Base-by-base conservation (phyloP, 306 rosid species). In the Hippophae rhamnoides region DNA sequence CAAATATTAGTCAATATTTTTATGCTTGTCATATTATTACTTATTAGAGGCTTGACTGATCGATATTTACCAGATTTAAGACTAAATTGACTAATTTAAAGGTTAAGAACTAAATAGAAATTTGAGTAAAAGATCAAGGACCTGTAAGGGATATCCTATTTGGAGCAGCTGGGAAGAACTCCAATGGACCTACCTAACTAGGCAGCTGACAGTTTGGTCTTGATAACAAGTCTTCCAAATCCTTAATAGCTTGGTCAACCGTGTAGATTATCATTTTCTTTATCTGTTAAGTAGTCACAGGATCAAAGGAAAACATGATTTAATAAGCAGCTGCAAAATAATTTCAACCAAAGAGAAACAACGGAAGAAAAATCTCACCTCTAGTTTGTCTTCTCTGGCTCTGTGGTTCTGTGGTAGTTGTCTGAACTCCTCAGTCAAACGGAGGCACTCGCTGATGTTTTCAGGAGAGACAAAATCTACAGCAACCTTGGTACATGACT, bases 401-500 rank as follows among this genome's bases (percentile, higher is more conserved):
- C 65, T 84, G 65, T 87, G 95, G 56, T 84, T 82, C 72, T 68
- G 80, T 5, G 95, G 95, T 65, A 87, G 93, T 72, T 60, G 75
- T 18, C 93, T 81, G 48, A 87, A 87, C 77, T 82, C 87, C 41
- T 74, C 69, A 0, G 95, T 84, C 47, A 87, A 78, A 25, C 87
- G 87, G 64, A 87, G 81, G 73, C 95, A 87, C 68, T 87, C 93
- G 1, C 51, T 69, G 52, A 84, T 74, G 48, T 82, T 87, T 76
- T 87, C 93, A 5, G 93, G 95, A 43, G 89, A 84, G 55, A 87
- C 95, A 13, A 87, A 87, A 73, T 87, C 95, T 13, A 51, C 89
- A 31, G 95, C 95, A 60, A 87, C 93, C 72, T 87, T 87, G 57
- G 85, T 87, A 63, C 95, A 87, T 10, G 95, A 87, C 89, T 87